Conservation (phyloP, 2,329 filamentous ascomycete genomes). For the Nemania serpens region DNA sequence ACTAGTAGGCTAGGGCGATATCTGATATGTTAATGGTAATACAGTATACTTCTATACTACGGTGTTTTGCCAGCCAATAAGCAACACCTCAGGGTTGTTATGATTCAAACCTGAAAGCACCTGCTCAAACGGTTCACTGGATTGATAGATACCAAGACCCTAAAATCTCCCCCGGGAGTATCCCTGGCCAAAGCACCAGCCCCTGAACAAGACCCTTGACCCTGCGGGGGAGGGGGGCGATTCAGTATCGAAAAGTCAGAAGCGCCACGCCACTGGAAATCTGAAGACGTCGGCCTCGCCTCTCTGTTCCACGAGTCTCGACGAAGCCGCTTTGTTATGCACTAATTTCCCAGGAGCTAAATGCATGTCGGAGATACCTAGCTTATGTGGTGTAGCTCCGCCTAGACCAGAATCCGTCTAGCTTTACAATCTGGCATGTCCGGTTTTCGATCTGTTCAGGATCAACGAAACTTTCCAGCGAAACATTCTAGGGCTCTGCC, state of each 20-base stretch:
- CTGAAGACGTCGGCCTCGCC: not conserved
- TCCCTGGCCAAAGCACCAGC: not conserved
- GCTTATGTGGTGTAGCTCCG: not conserved
- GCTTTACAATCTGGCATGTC: not conserved
- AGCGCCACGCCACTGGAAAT: slow-evolving; percentile 13
- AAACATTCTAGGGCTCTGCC: slow-evolving; percentile 6
- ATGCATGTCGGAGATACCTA: slow-evolving; percentile 2
- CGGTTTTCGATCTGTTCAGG: not conserved
- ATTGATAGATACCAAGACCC: not conserved
- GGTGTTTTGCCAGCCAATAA: slow-evolving; percentile 10
- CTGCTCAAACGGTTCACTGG: slow-evolving; percentile 17
- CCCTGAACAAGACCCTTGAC: not conserved
- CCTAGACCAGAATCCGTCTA: not conserved
- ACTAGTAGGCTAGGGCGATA: not conserved
- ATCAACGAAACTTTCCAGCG: not conserved
- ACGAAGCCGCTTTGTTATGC: slow-evolving; percentile 10
- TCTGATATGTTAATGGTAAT: not conserved
- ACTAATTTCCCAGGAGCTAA: slow-evolving; percentile 19
- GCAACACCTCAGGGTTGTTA: slow-evolving; percentile 5
- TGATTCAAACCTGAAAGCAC: slow-evolving; percentile 11
- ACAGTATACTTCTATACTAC: not conserved
- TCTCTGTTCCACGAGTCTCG: not conserved
- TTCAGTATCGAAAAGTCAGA: not conserved
- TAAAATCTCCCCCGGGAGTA: not conserved
- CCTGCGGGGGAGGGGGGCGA: slow-evolving; percentile 13